Percentiles rank a stretch among this genome's conserved stretches.
Evolutionary conservation across 169 alveolate species (phyloP).

Genomic region (Eimeria falciformis): DNA sequence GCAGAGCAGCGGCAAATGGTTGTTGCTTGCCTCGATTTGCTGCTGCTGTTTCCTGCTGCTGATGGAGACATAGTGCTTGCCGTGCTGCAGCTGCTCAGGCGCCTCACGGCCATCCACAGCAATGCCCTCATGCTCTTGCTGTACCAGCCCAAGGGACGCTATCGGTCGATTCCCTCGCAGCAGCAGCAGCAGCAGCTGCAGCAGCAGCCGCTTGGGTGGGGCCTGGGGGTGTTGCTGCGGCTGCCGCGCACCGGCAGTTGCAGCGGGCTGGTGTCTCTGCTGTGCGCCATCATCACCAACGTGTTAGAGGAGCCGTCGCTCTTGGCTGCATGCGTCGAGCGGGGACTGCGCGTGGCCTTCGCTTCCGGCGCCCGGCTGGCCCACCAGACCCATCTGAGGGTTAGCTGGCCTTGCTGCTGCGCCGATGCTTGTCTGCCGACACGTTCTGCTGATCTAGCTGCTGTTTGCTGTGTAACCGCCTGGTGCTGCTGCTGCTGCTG

Average conservation of each 20-base stretch:
- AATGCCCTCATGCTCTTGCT: slow-evolving; percentile 69
- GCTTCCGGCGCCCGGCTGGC: slow-evolving; percentile 28
- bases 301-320: slow-evolving; percentile 61
- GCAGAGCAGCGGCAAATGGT: slow-evolving; percentile 68
- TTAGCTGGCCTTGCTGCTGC: slow-evolving; percentile 7
- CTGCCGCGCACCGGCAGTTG: slow-evolving; percentile 62
- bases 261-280: slow-evolving; percentile 55
- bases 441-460: background rate
- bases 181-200: slow-evolving; percentile 40
- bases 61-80: slow-evolving; percentile 66
- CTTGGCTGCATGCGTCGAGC: slow-evolving; percentile 61
- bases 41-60: slow-evolving; percentile 59
- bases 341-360: slow-evolving; percentile 24
- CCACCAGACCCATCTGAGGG: slow-evolving; percentile 32
- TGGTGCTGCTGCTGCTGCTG: slow-evolving; percentile 1
- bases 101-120: slow-evolving; percentile 57
- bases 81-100: slow-evolving; percentile 70
- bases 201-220: slow-evolving; percentile 73
- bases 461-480: background rate
- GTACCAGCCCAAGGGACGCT: slow-evolving; percentile 56
- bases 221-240: slow-evolving; percentile 73
- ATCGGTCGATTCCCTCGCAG: background rate
- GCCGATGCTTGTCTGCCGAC: background rate
- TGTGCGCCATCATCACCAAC: slow-evolving; percentile 39
- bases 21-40: slow-evolving; percentile 35